Percentiles rank a stretch among this genome's conserved stretches.
Conservation (phyloP, 495 filamentous ascomycete species). For the Hyaloscypha bicolor region DNA sequence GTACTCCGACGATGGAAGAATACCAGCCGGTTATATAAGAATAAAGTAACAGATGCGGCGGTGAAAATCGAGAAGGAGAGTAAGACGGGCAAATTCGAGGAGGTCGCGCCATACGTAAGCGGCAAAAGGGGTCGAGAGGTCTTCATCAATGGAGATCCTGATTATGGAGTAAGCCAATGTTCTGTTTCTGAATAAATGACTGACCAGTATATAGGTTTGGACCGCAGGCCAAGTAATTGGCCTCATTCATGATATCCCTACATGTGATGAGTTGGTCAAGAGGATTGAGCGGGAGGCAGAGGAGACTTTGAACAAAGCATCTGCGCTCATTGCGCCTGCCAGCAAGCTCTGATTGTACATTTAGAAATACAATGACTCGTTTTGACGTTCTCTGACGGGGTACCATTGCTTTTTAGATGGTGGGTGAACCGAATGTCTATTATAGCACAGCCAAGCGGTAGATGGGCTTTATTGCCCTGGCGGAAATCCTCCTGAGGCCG, state of each 20-base stretch:
- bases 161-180: conserved; percentile 73
- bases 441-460: too few species aligned
- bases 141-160: conserved; percentile 87
- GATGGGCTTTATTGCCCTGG: too few species aligned
- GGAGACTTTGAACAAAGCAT: conserved; percentile 45
- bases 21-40: conserved; percentile 83
- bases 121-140: conserved; percentile 91
- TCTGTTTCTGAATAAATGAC: background rate
- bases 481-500: too few species aligned
- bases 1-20: conserved; percentile 92
- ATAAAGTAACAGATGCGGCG: conserved; percentile 82
- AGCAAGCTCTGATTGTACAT: conserved; percentile 31
- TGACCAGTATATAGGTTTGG: conserved; percentile 50
- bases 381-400: background rate
- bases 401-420: background rate
- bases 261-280: conserved; percentile 54
- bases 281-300: conserved; percentile 65
- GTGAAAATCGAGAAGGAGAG: conserved; percentile 84
- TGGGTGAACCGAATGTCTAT: too few species aligned
- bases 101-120: conserved; percentile 87
- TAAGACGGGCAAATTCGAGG: conserved; percentile 84
- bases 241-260: conserved; percentile 67
- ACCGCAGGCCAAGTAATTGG: conserved; percentile 68
- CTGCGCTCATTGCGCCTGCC: conserved; percentile 27
- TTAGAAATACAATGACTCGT: background rate